A percentile compares a stretch with the other conserved stretches of the same genome.
These are phyloP conservation scores for Aspergillus sclerotiicarbonarius DNA, from an alignment of 495 filamentous ascomycete genomes.

Conservation along the genomic window DNA sequence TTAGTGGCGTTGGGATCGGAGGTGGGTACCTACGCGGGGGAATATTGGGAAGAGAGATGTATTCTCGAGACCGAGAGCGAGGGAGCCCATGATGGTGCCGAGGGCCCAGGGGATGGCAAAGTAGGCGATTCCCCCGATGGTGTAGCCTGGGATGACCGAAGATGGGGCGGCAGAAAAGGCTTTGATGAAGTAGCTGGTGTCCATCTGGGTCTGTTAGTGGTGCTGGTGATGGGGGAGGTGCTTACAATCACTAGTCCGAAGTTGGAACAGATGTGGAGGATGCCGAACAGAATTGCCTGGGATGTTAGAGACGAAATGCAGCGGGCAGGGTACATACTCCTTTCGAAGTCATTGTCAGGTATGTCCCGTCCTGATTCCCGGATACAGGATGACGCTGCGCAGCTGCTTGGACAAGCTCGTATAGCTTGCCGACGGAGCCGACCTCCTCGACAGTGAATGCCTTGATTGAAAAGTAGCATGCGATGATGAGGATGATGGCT, in stretches of 20 bases:
- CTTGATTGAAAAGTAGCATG: slow-evolving; percentile 48
- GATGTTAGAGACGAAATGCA: slow-evolving; percentile 1
- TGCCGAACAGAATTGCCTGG: slow-evolving; percentile 42
- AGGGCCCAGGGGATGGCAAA: slow-evolving; percentile 46
- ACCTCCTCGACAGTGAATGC: slow-evolving; percentile 36
- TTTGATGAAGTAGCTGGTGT: slow-evolving; percentile 49
- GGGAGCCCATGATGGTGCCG: slow-evolving; percentile 42
- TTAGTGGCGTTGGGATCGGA: neutral
- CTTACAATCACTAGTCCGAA: slow-evolving; percentile 43
- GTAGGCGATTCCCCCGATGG: slow-evolving; percentile 43
- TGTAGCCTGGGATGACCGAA: slow-evolving; percentile 43
- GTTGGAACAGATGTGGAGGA: slow-evolving; percentile 42
- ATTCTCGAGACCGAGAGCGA: slow-evolving; percentile 40
- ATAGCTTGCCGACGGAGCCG: slow-evolving; percentile 43
- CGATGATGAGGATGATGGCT: slow-evolving; percentile 47
- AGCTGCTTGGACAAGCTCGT: slow-evolving; percentile 46
- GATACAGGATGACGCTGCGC: slow-evolving; percentile 39
- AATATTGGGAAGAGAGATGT: slow-evolving; percentile 43
- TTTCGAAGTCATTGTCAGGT: slow-evolving; percentile 50
- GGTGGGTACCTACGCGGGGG: slow-evolving; percentile 29
- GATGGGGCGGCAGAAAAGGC: slow-evolving; percentile 40
- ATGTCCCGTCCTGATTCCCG: slow-evolving; percentile 47
- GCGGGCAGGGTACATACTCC: slow-evolving; percentile 25
- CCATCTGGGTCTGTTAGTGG: slow-evolving; percentile 31
- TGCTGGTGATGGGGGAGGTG: neutral